Conservation (phyloP, 768 basidiomycete species). For the Agrocybe chaxingu region DNA sequence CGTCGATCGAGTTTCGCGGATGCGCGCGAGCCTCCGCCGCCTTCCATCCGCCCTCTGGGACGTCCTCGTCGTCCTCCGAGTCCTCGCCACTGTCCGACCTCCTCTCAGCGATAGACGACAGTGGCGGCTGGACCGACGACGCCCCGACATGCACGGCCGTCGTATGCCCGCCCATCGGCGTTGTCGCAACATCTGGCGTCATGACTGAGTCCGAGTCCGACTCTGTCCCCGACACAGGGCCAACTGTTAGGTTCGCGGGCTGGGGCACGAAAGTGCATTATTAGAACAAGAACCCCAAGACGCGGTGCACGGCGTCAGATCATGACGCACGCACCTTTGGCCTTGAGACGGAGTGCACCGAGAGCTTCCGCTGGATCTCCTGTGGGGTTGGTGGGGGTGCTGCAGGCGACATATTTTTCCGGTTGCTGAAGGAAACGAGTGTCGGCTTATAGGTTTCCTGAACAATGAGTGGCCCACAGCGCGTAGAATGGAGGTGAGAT, state of each 20-base stretch:
- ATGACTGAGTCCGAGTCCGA: slow-evolving; percentile 82
- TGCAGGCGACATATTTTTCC: slow-evolving; percentile 32
- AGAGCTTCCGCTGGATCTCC: slow-evolving; percentile 84
- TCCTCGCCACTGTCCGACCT: slow-evolving; percentile 71
- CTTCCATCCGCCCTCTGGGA: slow-evolving; percentile 64
- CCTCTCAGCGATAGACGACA: slow-evolving; percentile 78
- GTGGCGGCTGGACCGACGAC: slow-evolving; percentile 45
- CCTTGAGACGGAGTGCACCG: slow-evolving; percentile 62
- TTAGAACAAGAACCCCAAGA: neutral
- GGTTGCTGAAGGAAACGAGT: slow-evolving; percentile 2
- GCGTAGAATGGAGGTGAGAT: neutral
- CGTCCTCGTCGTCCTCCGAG: slow-evolving; percentile 72
- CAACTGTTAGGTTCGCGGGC: slow-evolving; percentile 19
- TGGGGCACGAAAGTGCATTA: slow-evolving; percentile 12
- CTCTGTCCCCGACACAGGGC: slow-evolving; percentile 67
- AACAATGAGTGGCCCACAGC: too few species aligned
- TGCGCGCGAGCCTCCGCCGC: slow-evolving; percentile 41
- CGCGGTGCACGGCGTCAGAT: too few species aligned
- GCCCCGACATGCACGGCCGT: slow-evolving; percentile 26
- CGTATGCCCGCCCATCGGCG: slow-evolving; percentile 27
- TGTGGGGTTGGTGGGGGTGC: slow-evolving; percentile 77
- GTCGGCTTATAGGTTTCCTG: neutral
- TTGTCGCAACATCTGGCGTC: slow-evolving; percentile 47
- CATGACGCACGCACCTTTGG: slow-evolving; percentile 35
- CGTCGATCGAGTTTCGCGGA: slow-evolving; percentile 51